Evolutionary conservation across 805 yeast species (phyloP).

Genomic region (Myxozyma neotropica): DNA sequence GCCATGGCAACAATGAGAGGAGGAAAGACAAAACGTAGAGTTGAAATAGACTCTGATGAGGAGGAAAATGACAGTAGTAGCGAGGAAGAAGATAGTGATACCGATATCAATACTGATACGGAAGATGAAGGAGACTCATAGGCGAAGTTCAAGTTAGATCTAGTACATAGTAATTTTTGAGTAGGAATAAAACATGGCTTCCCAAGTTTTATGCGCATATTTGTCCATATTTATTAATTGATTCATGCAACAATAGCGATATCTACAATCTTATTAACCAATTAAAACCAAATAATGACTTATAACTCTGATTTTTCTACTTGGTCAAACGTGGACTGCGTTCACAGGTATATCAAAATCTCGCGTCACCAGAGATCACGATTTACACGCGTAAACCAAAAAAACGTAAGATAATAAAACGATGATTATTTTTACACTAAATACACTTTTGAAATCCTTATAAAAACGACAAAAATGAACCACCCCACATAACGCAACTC

Average conservation of each 20-base stretch:
- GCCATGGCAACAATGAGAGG: conserved; percentile 73
- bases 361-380: too few relatives aligned
- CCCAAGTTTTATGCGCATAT: too few relatives aligned
- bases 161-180: neutral
- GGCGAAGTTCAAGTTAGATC: neutral
- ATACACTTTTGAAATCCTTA: conserved; percentile 30
- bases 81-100: conserved; percentile 34
- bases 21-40: conserved; percentile 44
- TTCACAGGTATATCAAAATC: too few relatives aligned
- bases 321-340: too few relatives aligned
- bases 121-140: conserved; percentile 32
- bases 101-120: conserved; percentile 37
- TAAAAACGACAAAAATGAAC: conserved; percentile 14
- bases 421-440: conserved; percentile 31
- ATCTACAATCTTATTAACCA: too few relatives aligned
- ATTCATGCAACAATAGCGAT: neutral
- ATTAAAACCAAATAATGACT: too few relatives aligned
- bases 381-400: neutral
- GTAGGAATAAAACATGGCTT: neutral
- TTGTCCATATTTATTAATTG: too few relatives aligned
- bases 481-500: conserved; percentile 4
- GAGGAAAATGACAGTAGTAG: conserved; percentile 51
- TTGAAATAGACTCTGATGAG: conserved; percentile 55
- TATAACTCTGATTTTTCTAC: too few relatives aligned
- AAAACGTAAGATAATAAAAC: neutral